Percentiles rank a stretch among this genome's conserved stretches.
These are phyloP conservation scores for Tilletia caries DNA, from an alignment of 1,284 basidiomycete genomes.

Conservation along the genomic window DNA sequence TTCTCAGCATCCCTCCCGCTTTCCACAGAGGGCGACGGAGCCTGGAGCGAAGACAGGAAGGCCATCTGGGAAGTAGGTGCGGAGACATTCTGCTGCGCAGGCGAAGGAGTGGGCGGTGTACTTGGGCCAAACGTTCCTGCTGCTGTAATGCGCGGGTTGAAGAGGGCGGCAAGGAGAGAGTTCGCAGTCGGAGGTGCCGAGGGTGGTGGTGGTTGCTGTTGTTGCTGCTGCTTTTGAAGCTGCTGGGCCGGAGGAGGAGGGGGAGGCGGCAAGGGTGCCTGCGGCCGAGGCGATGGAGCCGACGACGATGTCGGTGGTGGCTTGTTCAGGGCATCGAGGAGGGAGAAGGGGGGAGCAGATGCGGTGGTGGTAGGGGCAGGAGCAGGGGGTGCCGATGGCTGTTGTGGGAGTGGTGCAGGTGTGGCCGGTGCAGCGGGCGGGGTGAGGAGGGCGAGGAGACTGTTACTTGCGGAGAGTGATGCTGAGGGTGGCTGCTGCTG, in stretches of 20 bases:
- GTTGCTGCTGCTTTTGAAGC: too few relatives aligned
- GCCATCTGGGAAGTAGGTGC: neutral
- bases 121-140: neutral
- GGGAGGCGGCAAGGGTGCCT: too few relatives aligned
- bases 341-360: neutral
- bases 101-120: neutral
- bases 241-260: too few relatives aligned
- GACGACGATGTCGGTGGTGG: too few relatives aligned
- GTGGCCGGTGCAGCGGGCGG: neutral
- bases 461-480: neutral
- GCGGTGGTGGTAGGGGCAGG: neutral
- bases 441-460: conserved; percentile 1
- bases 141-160: neutral
- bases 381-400: neutral
- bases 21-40: too few relatives aligned
- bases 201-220: neutral
- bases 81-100: neutral
- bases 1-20: too few relatives aligned
- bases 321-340: too few relatives aligned
- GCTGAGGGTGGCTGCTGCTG: neutral
- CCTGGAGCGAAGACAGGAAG: too few relatives aligned
- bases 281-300: too few relatives aligned
- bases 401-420: neutral
- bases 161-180: neutral
- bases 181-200: neutral